Percentiles rank a stretch among this genome's conserved stretches.
phyloP scores from a whole-genome alignment of 2,329 filamentous ascomycete genomes.

The Fusarium verrucosum region DNA sequence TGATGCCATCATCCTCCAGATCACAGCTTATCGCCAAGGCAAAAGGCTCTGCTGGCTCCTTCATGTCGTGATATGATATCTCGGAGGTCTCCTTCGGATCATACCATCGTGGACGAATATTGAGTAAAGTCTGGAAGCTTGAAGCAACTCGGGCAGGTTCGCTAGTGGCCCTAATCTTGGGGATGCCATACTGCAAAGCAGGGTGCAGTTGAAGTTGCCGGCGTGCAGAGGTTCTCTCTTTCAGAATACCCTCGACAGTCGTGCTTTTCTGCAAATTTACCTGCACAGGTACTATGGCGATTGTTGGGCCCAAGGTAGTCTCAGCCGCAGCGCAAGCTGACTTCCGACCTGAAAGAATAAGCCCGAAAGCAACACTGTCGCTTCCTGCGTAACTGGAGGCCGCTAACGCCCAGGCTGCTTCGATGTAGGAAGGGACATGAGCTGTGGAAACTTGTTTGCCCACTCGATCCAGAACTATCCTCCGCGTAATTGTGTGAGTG shows the following conservation, averaged over 20 bases:
- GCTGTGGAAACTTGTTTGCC: not conserved
- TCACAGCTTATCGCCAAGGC: not conserved
- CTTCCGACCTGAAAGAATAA: constrained; percentile 5
- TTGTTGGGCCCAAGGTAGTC: constrained; percentile 7
- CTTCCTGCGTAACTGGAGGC: constrained; percentile 1
- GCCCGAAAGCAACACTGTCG: not conserved
- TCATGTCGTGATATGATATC: not conserved
- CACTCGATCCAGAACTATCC: not conserved
- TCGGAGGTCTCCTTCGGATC: not conserved
- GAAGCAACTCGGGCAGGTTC: not conserved
- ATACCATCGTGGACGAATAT: not conserved
- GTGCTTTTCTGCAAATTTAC: not conserved
- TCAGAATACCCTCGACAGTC: constrained; percentile 1
- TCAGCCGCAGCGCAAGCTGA: not conserved
- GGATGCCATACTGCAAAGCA: not conserved
- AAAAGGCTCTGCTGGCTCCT: not conserved
- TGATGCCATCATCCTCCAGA: not conserved
- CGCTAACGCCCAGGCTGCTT: constrained; percentile 3
- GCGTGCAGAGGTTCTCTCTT: not conserved
- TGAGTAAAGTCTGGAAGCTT: not conserved
- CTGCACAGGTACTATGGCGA: constrained; percentile 3
- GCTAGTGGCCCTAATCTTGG: not conserved
- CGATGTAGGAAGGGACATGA: not conserved
- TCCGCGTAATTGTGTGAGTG: not conserved
- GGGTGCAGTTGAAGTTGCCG: not conserved